Evolutionary conservation across 148 eudicot genomes (phyloP).

Genomic region (Fagopyrum tataricum): DNA sequence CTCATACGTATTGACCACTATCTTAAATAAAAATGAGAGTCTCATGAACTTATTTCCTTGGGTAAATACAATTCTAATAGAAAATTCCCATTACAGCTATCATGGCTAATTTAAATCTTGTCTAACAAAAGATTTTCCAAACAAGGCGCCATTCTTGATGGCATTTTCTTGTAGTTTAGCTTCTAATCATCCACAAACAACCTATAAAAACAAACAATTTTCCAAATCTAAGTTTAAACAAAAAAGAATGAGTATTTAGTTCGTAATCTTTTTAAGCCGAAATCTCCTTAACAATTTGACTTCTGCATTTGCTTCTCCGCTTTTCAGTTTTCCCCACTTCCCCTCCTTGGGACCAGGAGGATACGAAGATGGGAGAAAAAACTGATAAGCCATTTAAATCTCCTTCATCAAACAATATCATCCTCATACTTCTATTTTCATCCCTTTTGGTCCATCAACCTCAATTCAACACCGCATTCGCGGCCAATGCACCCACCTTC

Average conservation of each 20-base stretch:
- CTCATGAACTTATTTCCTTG: too few relatives aligned
- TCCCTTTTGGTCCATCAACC: not conserved
- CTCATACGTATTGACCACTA: too few relatives aligned
- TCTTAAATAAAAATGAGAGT: too few relatives aligned
- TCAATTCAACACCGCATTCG: not conserved
- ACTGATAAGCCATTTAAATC: not conserved
- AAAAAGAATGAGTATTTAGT: too few relatives aligned
- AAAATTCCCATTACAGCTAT: too few relatives aligned
- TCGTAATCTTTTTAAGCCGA: not conserved
- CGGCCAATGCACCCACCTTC: slow-evolving; percentile 21
- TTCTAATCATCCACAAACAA: slow-evolving; percentile 7
- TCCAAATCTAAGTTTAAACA: not conserved
- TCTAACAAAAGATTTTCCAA: not conserved
- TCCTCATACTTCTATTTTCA: slow-evolving; percentile 5
- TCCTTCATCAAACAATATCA: slow-evolving; percentile 2
- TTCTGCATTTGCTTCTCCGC: too few relatives aligned
- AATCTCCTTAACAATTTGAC: not conserved
- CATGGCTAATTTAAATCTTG: too few relatives aligned
- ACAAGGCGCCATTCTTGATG: not conserved
- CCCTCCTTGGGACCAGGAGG: slow-evolving; percentile 10
- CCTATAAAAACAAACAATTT: not conserved
- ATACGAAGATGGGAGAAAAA: slow-evolving; percentile 14
- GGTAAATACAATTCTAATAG: too few relatives aligned
- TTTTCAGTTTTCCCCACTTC: not conserved
- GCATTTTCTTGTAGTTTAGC: not conserved